Evolutionary conservation across 495 filamentous ascomycete species (phyloP).

Genomic region (Podospora anserina): DNA sequence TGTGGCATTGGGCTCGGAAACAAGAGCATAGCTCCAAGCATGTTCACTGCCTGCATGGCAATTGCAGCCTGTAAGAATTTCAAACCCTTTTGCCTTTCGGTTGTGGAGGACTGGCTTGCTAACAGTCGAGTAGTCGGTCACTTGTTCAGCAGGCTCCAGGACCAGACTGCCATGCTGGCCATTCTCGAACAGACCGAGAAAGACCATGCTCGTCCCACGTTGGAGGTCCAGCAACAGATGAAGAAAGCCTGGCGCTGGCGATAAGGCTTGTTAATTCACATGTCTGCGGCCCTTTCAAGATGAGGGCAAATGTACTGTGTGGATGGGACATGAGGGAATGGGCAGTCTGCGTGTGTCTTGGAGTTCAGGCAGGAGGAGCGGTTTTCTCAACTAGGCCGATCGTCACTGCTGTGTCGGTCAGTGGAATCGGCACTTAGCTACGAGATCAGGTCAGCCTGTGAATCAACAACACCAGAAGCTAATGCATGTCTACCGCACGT

Average conservation of each 20-base stretch:
- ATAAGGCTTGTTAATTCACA: not conserved
- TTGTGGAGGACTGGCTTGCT: not conserved
- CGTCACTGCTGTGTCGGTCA: not conserved
- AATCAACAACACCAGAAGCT: not conserved
- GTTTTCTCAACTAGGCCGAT: not conserved
- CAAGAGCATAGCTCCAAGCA: conserved; percentile 48
- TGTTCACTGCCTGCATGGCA: conserved; percentile 54
- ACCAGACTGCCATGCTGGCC: conserved; percentile 10
- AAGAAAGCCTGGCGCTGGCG: not conserved
- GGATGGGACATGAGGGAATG: not conserved
- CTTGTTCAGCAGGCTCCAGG: not conserved
- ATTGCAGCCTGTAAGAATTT: conserved; percentile 49
- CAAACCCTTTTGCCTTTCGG: not conserved
- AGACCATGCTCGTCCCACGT: conserved; percentile 18
- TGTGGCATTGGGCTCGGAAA: conserved; percentile 54
- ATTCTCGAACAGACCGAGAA: conserved; percentile 16
- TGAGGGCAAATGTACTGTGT: not conserved
- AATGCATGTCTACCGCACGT: not conserved
- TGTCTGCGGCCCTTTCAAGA: too few relatives aligned
- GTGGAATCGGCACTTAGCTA: not conserved
- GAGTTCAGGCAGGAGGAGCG: not conserved
- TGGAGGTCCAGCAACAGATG: conserved; percentile 7
- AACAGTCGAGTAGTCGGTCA: conserved; percentile 37
- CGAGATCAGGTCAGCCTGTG: not conserved
- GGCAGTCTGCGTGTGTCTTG: not conserved